A percentile compares a stretch with the other conserved stretches of the same genome.
phyloP scores from a whole-genome alignment of 768 basidiomycete species.

The Collybiopsis luxurians region DNA sequence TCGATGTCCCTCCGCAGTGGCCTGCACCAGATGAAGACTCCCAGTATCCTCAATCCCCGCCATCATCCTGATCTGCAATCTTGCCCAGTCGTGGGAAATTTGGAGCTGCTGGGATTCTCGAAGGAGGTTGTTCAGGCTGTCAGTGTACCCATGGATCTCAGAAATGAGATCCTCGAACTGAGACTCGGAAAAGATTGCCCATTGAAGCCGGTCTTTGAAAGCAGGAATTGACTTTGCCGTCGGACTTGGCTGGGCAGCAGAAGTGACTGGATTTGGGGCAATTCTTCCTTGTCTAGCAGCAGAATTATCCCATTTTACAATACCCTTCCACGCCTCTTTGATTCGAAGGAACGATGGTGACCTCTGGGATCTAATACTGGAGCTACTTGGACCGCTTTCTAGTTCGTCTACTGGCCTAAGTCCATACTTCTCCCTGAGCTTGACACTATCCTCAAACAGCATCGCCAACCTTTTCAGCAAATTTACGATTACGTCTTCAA shows the following conservation, averaged over 20 bases:
- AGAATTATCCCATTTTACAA: neutral
- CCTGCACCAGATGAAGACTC: neutral
- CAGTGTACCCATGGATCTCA: constrained; percentile 3
- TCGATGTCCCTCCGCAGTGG: neutral
- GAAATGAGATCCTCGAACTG: constrained; percentile 8
- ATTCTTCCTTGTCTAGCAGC: neutral
- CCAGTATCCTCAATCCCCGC: constrained; percentile 1
- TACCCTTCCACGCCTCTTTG: neutral
- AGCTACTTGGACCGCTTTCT: neutral
- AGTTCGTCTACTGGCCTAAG: neutral
- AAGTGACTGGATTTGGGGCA: no score
- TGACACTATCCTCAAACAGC: neutral
- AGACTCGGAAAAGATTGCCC: constrained; percentile 9
- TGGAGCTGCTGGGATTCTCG: constrained; percentile 8
- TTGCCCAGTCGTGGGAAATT: constrained; percentile 5
- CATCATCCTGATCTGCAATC: constrained; percentile 1
- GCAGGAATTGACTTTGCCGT: neutral
- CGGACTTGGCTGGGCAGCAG: no score
- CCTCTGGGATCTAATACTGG: neutral
- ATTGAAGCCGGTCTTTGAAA: neutral
- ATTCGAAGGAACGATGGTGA: neutral
- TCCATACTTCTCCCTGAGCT: neutral
- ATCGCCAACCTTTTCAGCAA: constrained; percentile 1
- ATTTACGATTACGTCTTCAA: constrained; percentile 7
- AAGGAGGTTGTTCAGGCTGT: constrained; percentile 8